Percentiles rank a stretch among this genome's conserved stretches.
Conservation (phyloP, 768 basidiomycete genomes). For the Collybia mongolica region DNA sequence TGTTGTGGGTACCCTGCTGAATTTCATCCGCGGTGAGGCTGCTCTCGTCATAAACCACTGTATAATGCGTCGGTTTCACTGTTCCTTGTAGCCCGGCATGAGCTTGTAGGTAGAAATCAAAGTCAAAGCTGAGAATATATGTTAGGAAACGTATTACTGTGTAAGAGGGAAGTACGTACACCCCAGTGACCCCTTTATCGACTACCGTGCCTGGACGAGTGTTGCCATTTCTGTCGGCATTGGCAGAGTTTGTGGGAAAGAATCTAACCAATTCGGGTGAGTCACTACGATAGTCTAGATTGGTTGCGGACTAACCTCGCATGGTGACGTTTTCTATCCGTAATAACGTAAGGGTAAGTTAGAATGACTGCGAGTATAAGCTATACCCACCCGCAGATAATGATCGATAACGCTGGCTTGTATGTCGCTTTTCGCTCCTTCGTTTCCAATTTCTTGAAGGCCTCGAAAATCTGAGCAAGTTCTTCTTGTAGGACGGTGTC, state of each 20-base stretch:
- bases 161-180: constrained; percentile 35
- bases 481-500: constrained; percentile 58
- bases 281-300: too few relatives aligned
- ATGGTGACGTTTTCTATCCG: constrained; percentile 61
- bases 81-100: constrained; percentile 73
- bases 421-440: constrained; percentile 44
- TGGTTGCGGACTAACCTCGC: constrained; percentile 39
- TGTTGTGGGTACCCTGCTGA: constrained; percentile 69
- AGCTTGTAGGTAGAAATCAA: constrained; percentile 70
- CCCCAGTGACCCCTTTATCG: constrained; percentile 73
- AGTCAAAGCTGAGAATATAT: constrained; percentile 48
- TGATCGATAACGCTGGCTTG: constrained; percentile 62
- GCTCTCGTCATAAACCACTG: constrained; percentile 78
- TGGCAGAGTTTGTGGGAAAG: constrained; percentile 48
- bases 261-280: constrained; percentile 33
- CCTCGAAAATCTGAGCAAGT: constrained; percentile 56
- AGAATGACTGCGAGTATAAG: background rate
- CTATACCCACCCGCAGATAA: constrained; percentile 63
- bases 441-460: constrained; percentile 54
- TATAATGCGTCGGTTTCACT: constrained; percentile 76
- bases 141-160: constrained; percentile 9
- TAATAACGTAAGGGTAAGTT: background rate
- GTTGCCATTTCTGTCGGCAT: constrained; percentile 69
- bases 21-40: constrained; percentile 64
- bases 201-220: constrained; percentile 79